Base-by-base conservation (phyloP, 371 early-diverging fungal genomes). In the Apophysomyces ossiformis region DNA sequence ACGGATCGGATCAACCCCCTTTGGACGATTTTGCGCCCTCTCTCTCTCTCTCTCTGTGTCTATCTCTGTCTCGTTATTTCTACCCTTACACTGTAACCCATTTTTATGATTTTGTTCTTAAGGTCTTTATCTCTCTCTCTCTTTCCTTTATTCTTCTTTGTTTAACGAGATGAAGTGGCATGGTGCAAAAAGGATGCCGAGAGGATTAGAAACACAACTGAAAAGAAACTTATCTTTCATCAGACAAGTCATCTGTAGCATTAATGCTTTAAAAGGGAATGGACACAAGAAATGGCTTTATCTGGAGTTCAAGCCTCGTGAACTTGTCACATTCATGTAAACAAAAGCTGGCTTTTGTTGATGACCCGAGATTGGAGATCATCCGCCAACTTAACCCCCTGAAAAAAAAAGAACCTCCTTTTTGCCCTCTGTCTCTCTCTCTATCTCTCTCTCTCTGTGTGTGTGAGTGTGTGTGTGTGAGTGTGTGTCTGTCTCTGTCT, bases 371-470 rank as follows among this genome's bases (percentile, higher is more conserved):
- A 26, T 50, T 50, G 54, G 54, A 50, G 54, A 50, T 50, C 54
- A 50, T 50, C 54, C 54, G 21, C 54, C 54, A 50, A 50, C 54
- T 32, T 35, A 69, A 72, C 39, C 76, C 72, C 60, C 57, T 62
- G 57, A 38, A 64, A 64, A 73, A 72, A 70, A 41, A 41, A 41
- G 41, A 41, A 41, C 18, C 47, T 47, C 47, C 18, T 18, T 21
- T 21, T 9, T 13, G 6, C 13, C 16, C 16, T 45, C 16, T 45
- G 13, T 45, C 32, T 26, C 32, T 26, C 32, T 26, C 32, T 26
- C 32, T 26, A 26, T 26, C 32, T 26, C 32, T 26, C 26, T 13
- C 46, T 18, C 16, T 13, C 6, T 13, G 16, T 45, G 46, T 7
- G 45, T n/a, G n/a, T n/a, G n/a, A n/a, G 16, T 1, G 12, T 45